Evolutionary conservation across 1,139 yeast genomes (phyloP), one percentile per base, ranked within the genome.

Genomic region (Sugiyamaella neomexicana): DNA sequence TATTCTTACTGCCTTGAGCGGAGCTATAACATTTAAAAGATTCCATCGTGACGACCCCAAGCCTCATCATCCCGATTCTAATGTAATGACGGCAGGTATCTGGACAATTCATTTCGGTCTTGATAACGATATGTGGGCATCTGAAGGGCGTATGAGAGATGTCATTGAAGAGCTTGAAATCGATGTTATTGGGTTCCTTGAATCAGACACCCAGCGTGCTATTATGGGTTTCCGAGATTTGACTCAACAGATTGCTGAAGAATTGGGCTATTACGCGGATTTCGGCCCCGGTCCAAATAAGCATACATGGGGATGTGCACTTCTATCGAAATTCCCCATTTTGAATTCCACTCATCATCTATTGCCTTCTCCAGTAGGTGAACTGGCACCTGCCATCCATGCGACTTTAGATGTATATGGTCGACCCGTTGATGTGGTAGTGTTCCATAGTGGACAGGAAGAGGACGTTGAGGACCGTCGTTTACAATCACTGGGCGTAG

Each of bases 101-200:
- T 93, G 99, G 99, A 93, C 99, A 38, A 85, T 93, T 60, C 99
- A 93, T 72, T 93, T 93, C 68, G 99, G 97, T 17, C 78, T 93
- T 54, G 99, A 93, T 69, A 93, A 93, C 69, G 97, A 91, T 69
- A 87, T 93, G 95, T 93, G 99, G 99, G 95, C 96, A 0, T 83
- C 93, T 62, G 98, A 93, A 72, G 83, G 82, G 42, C 80, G 98
- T 64, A 91, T 93, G 97, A 76, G 85, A 55, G 85, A 87, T 62
- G 80, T 93, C 54, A 83, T 93, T 56, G 75, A 75, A 58, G 98
- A 91, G 63, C 84, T 95, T 50, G 95, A 93, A 72, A 73, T 93
- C 25, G 99, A 93, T 70, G 86, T 93, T 46, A 80, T 93, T 63
- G 99, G 99, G 1, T 75, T 93, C 60, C 77, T 93, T 53, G 99